Base-by-base conservation (phyloP, 2,329 filamentous ascomycete species). In the Ilyonectria mors-panacis region DNA sequence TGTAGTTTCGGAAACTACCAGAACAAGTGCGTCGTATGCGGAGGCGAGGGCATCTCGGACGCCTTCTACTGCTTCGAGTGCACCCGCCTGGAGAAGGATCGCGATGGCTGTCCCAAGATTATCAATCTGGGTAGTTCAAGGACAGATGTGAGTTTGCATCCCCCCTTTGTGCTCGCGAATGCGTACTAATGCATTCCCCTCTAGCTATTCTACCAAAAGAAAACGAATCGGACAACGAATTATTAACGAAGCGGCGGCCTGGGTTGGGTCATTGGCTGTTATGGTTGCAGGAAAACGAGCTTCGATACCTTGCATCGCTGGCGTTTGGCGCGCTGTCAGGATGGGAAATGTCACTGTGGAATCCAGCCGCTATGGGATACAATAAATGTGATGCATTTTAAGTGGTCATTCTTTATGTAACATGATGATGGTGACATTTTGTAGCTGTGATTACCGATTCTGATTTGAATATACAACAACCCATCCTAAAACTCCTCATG, bases 1-100 rank as follows among this genome's bases (percentile, higher is more conserved):
- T 99, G 96, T 87, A 95, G 93, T 80, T 99, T 99, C 82, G 96
- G 96, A 79, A 99, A 99, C 88, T 99, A 98, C 86, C 96, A 98
- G 85, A 99, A 99, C 86, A 99, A 99, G 83, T 99, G 96, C 81
- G 94, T 99, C 74, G 96, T 99, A 48, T 99, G 96, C 83, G 96
- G 96, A 80, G 96, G 96, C 76, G 96, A 98, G 84, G 96, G 96
- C 33, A 99, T 99, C 80, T 96, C 93, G 37, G 96, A 99, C 81
- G 96, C 96, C 56, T 98, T 98, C 83, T 99, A 99, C 86, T 99
- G 96, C 86, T 98, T 98, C 79, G 96, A 99, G 84, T 99, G 96
- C 81, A 99, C 96, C 66, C 89, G 96, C 8, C 85, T 99, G 17
- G 96, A 99, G 81, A 99, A 98, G 84, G 96, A 99, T 80, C 87